A percentile compares a stretch with the other conserved stretches of the same genome.
These are phyloP conservation scores for Calonectria hawksworthii DNA, from an alignment of 2,329 filamentous ascomycete species.

Conservation along the genomic window DNA sequence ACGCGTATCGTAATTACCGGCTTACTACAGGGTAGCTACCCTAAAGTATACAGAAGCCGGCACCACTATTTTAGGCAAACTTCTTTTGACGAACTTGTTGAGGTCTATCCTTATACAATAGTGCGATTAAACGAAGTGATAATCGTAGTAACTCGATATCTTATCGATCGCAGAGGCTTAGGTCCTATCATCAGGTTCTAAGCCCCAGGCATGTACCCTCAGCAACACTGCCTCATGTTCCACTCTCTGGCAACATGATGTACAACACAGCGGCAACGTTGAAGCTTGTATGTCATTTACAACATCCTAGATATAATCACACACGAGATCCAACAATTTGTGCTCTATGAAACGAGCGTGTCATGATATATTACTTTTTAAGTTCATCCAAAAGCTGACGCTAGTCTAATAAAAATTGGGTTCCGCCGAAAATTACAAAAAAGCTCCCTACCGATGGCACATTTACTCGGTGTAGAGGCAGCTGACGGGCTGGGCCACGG, in stretches of 20 bases:
- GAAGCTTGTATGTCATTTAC: neutral
- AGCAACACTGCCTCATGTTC: neutral
- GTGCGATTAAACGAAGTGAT: neutral
- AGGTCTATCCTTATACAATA: too few relatives aligned
- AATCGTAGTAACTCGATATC: neutral
- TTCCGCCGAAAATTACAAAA: neutral
- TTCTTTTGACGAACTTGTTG: neutral
- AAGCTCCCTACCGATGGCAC: neutral
- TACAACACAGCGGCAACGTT: neutral
- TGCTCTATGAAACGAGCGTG: neutral
- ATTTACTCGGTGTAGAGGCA: conserved; percentile 52
- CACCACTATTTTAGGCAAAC: neutral
- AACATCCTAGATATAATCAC: too few relatives aligned
- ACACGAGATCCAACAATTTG: neutral
- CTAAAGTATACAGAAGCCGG: neutral
- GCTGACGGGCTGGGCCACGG: conserved; percentile 46
- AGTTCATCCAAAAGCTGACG: neutral
- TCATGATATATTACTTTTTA: neutral
- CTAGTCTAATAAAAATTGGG: neutral
- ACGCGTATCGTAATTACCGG: neutral
- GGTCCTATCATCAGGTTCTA: neutral
- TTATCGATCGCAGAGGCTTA: neutral
- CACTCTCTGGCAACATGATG: neutral
- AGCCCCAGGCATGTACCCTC: too few relatives aligned
- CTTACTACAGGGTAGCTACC: neutral